These are phyloP conservation scores for Nematocida major DNA, from an alignment of 371 early-diverging fungal species.

Conservation along the genomic window DNA sequence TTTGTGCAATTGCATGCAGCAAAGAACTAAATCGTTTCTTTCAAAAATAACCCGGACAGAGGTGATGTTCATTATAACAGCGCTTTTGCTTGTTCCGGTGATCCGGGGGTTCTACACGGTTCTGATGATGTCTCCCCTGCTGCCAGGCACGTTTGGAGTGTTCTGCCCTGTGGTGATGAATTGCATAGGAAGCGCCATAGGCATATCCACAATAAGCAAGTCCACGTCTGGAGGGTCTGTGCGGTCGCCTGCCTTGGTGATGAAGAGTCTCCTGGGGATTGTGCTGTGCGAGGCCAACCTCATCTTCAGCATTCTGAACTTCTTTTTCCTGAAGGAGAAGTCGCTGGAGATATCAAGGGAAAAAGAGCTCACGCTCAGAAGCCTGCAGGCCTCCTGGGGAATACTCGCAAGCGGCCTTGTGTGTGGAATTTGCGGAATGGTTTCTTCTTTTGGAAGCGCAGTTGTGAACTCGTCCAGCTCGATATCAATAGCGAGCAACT, in stretches of 20 bases:
- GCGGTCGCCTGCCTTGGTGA: conserved; percentile 56
- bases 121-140: neutral
- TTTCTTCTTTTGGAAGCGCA: conserved; percentile 60
- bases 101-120: neutral
- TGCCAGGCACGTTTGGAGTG: conserved; percentile 55
- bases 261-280: conserved; percentile 62
- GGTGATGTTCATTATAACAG: neutral
- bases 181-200: conserved; percentile 57
- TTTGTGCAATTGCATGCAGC: neutral
- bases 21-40: neutral
- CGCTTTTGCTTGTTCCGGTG: conserved; percentile 11
- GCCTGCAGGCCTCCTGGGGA: neutral
- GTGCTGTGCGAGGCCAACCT: conserved; percentile 65
- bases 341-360: neutral
- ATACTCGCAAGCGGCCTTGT: conserved; percentile 57
- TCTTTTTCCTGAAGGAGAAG: conserved; percentile 53
- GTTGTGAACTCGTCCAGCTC: conserved; percentile 61
- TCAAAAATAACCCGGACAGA: conserved; percentile 14
- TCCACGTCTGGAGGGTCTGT: conserved; percentile 63
- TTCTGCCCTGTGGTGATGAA: conserved; percentile 59
- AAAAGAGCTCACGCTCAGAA: neutral
- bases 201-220: conserved; percentile 57
- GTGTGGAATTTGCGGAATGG: conserved; percentile 57
- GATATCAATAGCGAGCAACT: conserved; percentile 62
- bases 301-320: conserved; percentile 55